Evolutionary conservation across 1,139 yeast genomes (phyloP), one percentile per base, ranked within the genome.

Genomic region (Saccharomyces pastorianus): DNA sequence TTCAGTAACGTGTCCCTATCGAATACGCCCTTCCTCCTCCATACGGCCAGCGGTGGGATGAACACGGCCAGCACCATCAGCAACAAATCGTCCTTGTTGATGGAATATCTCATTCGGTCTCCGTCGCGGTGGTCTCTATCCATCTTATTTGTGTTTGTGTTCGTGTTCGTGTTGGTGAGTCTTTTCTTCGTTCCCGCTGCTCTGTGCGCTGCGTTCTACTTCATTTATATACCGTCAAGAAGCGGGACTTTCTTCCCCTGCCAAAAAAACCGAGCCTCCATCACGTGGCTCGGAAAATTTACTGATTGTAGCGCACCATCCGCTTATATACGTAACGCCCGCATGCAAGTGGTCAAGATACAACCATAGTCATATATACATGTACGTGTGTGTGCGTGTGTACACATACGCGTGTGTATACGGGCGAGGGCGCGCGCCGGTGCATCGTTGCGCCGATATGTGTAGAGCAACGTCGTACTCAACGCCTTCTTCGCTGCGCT

Each of bases 41-140:
- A 55, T 14, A 66, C 66, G 8, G 66, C 53, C 3, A 64, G 41
- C 7, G 68, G 68, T 42, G 70, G 68, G 5, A 65, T 38, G 46
- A 66, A 57, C 4, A 64, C 53, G 3, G 65, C 59, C 6, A 66
- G 29, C 3, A 61, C 20, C 11, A 60, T 53, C 46, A 65, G 53
- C 26, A 63, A n/a, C 6, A 64, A 46, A 53, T 66, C 70, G 48
- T 63, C 56, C 50, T 61, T 63, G 55, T 64, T 61, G 23, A 64
- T 53, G 11, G 65, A 55, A 44, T 55, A 60, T n/a, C 32, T 42
- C 27, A 42, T 25, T 42, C 38, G 38, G 25, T 42, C 25, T 9
- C 7, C 27, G n/a, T 42, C n/a, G 11, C 23, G 6, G n/a, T n/a
- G 38, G 38, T 32, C 38, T 32, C 38, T 32, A 32, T 11, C 38